Conservation (phyloP, 768 basidiomycete genomes). For the Kwoniella sp. region DNA sequence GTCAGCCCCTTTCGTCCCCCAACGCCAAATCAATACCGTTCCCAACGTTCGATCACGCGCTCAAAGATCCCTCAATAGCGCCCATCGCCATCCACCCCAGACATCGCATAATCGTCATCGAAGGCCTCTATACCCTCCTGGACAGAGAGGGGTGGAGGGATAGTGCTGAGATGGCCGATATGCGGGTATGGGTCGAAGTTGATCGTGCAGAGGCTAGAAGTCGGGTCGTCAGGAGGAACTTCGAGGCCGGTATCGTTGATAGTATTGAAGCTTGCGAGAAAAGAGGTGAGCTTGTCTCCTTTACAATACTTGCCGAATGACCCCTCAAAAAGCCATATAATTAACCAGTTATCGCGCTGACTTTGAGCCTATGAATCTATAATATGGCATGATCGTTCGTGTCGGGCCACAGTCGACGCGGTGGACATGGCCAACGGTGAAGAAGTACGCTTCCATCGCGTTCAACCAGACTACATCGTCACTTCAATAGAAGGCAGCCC, state of each 20-base stretch:
- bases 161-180: conserved; percentile 69
- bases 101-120: conserved; percentile 80
- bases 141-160: conserved; percentile 72
- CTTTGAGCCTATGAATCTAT: no score
- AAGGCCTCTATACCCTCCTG: conserved; percentile 85
- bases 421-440: conserved; percentile 19
- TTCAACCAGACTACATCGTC: conserved; percentile 9
- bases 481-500: conserved; percentile 8
- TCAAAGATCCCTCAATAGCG: conserved; percentile 78
- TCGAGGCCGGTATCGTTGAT: conserved; percentile 73
- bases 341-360: no score
- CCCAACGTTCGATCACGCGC: conserved; percentile 81
- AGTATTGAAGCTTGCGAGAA: conserved; percentile 61
- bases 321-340: no score
- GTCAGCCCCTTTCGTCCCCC: conserved; percentile 55
- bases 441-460: conserved; percentile 3
- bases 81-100: conserved; percentile 64
- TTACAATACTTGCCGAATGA: no score
- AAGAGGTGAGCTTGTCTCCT: conserved; percentile 34
- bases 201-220: conserved; percentile 63
- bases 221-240: conserved; percentile 72
- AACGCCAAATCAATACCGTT: conserved; percentile 59
- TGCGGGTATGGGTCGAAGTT: conserved; percentile 73
- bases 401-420: conserved; percentile 10
- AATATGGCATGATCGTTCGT: no score